phyloP scores from a whole-genome alignment of 164 flowering plant genomes.

The Stephania yunnanensis region DNA sequence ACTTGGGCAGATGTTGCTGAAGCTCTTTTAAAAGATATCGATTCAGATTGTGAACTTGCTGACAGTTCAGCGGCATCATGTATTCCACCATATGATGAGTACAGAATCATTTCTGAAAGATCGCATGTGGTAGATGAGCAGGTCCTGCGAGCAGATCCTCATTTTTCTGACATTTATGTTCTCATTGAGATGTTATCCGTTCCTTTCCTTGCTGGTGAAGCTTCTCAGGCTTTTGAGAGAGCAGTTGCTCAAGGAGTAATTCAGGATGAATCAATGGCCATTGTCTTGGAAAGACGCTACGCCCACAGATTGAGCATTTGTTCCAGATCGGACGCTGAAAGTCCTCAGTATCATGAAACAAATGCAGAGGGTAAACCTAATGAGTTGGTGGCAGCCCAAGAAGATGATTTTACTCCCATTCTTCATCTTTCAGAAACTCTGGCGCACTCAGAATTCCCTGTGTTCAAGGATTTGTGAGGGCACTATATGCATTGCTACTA shows the following conservation, averaged over 20 bases:
- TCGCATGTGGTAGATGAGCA: constrained; percentile 40
- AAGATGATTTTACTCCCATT: constrained; percentile 68
- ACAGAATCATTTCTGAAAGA: constrained; percentile 38
- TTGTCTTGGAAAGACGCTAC: constrained; percentile 82
- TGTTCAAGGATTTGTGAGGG: constrained; percentile 74
- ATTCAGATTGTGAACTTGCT: constrained; percentile 51
- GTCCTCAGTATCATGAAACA: constrained; percentile 37
- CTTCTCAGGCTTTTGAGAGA: constrained; percentile 85
- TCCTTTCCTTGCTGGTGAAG: constrained; percentile 79
- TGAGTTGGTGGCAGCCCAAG: constrained; percentile 43
- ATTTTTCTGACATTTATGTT: constrained; percentile 75
- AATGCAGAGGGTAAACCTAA: constrained; percentile 38
- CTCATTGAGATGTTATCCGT: constrained; percentile 85
- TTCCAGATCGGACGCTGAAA: constrained; percentile 41
- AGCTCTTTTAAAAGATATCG: constrained; percentile 72
- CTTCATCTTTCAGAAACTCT: constrained; percentile 88
- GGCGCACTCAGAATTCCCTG: constrained; percentile 55
- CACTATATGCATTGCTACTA: constrained; percentile 68
- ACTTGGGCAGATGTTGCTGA: constrained; percentile 83
- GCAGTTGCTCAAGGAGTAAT: constrained; percentile 76
- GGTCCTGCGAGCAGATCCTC: constrained; percentile 28
- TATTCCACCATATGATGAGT: constrained; percentile 49
- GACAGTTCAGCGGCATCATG: constrained; percentile 30
- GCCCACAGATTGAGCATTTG: constrained; percentile 39
- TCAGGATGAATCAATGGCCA: constrained; percentile 57